Evolutionary conservation across 176 grass and related monocot genomes (phyloP), one percentile per base, ranked within the genome.

Genomic region (Raddia distichophylla): DNA sequence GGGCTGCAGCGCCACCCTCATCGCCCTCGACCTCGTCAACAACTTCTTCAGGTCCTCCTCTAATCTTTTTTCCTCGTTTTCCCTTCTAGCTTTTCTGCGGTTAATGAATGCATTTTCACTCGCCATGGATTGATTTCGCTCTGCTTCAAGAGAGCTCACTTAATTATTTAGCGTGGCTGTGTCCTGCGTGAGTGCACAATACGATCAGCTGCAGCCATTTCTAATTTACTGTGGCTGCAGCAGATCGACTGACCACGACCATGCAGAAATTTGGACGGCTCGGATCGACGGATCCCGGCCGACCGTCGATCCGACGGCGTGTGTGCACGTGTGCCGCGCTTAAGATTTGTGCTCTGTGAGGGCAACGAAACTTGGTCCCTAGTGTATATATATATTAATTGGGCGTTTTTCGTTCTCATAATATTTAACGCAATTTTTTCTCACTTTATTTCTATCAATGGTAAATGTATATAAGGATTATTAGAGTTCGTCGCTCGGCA

Each of bases 1-100:
- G 94, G 94, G 94, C 0, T 97, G 94, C 85, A 97, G 94, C 84
- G 94, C 92, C 76, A 89, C 83, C 64, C 83, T 97, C 78, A 90
- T 97, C 81, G 89, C 91, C 7, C 79, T 94, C 67, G 92, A 97
- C 86, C 85, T 97, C 83, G 91, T 88, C 74, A 82, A 71, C 57
- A 89, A 83, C 84, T 86, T 85, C 87, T 94, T 97, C 84, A 85
- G 79, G 87, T 5, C 0, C 53, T 59, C 16, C 68, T 42, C 5
- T 14, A 1, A 1, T 22, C 1, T 2, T 16, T 2, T 14, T 14
- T 2, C 2, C 56, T 11, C 5, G 2, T 52, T 12, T 18, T 1
- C 17, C 8, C 18, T 2, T n/a, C 19, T 18, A 4, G 12, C 50
- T 8, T 53, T 16, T 22, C 6, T 1, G 0, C 60, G 2, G 14